phyloP scores from a whole-genome alignment of 305 asterid genomes.

The Fraxinus ornus region DNA sequence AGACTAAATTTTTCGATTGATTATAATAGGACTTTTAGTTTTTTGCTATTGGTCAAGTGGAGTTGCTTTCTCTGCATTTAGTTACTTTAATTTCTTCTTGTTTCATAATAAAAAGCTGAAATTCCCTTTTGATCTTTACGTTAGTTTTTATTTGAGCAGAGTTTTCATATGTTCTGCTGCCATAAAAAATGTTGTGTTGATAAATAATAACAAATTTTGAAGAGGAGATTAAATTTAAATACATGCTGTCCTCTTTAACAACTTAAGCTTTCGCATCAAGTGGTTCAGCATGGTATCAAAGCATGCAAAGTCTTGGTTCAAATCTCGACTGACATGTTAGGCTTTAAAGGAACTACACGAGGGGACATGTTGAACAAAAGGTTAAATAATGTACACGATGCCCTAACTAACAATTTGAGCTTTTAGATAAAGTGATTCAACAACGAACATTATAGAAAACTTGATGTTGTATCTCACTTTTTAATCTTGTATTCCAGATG shows the following conservation, averaged over 20 bases:
- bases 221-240: not conserved
- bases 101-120: not conserved
- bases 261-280: not conserved
- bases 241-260: not conserved
- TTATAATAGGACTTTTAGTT: not conserved
- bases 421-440: not conserved
- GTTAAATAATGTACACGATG: not conserved
- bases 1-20: not conserved
- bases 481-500: constrained; percentile 42
- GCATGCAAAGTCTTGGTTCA: not conserved
- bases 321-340: not conserved
- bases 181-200: not conserved
- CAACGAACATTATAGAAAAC: not conserved
- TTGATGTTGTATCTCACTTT: not conserved
- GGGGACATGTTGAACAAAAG: not conserved
- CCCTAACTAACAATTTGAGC: not conserved
- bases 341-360: not conserved
- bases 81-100: not conserved
- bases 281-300: not conserved
- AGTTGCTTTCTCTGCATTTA: not conserved
- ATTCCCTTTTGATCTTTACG: not conserved
- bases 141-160: not conserved
- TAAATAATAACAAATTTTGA: not conserved
- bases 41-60: not conserved
- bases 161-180: not conserved